Evolutionary conservation across 108 stramenopile genomes (phyloP), one percentile per base, ranked within the genome.

Genomic region (Stephanodiscus minutulus): DNA sequence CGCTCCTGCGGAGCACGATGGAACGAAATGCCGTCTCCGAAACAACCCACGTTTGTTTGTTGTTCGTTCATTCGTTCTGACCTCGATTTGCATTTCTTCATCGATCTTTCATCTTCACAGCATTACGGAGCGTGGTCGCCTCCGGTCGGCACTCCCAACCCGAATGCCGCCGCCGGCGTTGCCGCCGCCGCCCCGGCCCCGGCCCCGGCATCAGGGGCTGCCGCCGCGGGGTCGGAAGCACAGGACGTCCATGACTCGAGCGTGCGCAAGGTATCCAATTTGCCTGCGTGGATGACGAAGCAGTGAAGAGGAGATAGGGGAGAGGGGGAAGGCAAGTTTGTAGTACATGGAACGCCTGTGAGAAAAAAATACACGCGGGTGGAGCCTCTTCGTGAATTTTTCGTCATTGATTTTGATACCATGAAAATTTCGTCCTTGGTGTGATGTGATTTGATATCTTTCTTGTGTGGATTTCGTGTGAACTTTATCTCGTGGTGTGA

Each of bases 241-340:
- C 27, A 49, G 13, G 75, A 66, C 36, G 57, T 81, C 28, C 88
- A 88, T 44, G 94, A 95, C 60, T 86, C 94, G 20, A 87, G 94
- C 58, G 81, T 82, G 24, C 77, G 94, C 41, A 90, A 81, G 57
- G 94, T 95, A 5, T 90, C 88, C 5, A 95, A 95, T 76, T 73
- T 95, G 20, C 94, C 94, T 27, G 94, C 94, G 7, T 95, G 94
- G 94, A 95, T 95, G 94, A 94, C 88, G 22, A 79, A 87, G 71
- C 37, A 71, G 24, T 31, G 49, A 56, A 46, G 18, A 54, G 22
- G 55, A 4, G 15, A 29, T 28, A n/a, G 27, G 27, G 55, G 17
- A 28, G 54, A 29, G 27, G 29, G 55, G 55, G 13, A 56, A 56
- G 55, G 55, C 55, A 56, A 56, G 55, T 56, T 56, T 10, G 5